Evolutionary conservation across 768 basidiomycete species (phyloP), one percentile per base, ranked within the genome.

Genomic region (Phallus indusiatus): DNA sequence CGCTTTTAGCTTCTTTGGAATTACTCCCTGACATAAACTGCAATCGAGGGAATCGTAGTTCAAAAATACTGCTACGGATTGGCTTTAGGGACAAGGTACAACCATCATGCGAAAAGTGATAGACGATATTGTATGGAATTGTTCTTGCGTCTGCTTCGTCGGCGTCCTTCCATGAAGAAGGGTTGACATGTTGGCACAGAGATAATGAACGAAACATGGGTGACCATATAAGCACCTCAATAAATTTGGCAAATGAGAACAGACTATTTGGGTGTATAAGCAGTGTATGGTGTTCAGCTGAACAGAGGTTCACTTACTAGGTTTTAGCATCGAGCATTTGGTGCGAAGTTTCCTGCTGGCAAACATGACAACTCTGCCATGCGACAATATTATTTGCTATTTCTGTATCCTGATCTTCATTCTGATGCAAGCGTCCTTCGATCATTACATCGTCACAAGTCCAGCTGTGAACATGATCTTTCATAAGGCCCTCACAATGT

Each of bases 11-110:
- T 33, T 52, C 57, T 42, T 21, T 52, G 16, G 57, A 48, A 24
- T 21, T 24, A 21, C 35, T 51, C 11, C 24, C 50, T 8, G 63
- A 61, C 14, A 71, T 67, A 34, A 86, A 78, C 67, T 87, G 85
- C 55, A 86, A 64, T 49, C 80, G 67, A 3, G 86, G 86, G 0
- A 83, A 76, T 2, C 75, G 74, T 7, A 87, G 66, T 63, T 89
- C 84, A 63, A 79, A 86, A 6, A 88, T 70, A 62, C 47, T 35
- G 8, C 85, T 80, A 10, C 79, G 75, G 9, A 81, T 68, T 1
- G 69, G 61, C 0, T 78, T 74, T 3, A 82, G 63, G 0, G 77
- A 66, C 55, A 86, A 69, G 1, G 60, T 63, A 34, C 64, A 64
- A 0, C 64, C 64, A 21, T 65, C 68, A 74, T 72, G 50, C 69